Evolutionary conservation across 2,329 filamentous ascomycete species (phyloP).

Genomic region (Fusarium secorum): DNA sequence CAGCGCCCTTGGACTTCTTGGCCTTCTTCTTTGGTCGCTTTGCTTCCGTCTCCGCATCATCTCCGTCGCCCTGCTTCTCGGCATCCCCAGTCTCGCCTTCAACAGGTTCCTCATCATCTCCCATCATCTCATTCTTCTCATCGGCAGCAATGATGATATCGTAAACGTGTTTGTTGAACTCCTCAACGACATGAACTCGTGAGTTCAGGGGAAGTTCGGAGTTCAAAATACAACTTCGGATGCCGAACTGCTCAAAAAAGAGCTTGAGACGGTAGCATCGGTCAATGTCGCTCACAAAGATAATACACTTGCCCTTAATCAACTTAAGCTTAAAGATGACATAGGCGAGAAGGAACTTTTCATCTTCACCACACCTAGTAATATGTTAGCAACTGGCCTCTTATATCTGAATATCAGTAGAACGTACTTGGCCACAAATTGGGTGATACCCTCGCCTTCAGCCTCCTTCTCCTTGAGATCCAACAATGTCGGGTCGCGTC

Average conservation of each 20-base stretch:
- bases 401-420: neutral
- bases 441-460: constrained; percentile 78
- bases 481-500: constrained; percentile 78
- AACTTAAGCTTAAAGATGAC: constrained; percentile 95
- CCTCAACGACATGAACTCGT: constrained; percentile 91
- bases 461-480: constrained; percentile 85
- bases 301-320: constrained; percentile 85
- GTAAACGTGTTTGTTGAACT: constrained; percentile 97
- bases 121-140: constrained; percentile 85
- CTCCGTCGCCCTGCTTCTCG: constrained; percentile 16
- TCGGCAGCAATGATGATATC: constrained; percentile 98
- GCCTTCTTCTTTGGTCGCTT: constrained; percentile 46
- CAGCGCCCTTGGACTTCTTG: constrained; percentile 67
- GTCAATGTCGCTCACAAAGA: constrained; percentile 83
- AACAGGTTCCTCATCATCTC: constrained; percentile 63
- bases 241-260: constrained; percentile 96
- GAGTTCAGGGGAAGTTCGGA: constrained; percentile 94
- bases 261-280: constrained; percentile 90
- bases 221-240: constrained; percentile 92
- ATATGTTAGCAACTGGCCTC: constrained; percentile 15
- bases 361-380: constrained; percentile 84
- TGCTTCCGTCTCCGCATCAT: constrained; percentile 44
- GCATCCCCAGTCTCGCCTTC: constrained; percentile 46
- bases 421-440: constrained; percentile 81
- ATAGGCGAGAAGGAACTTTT: constrained; percentile 93